These are phyloP conservation scores for Xenosphaeropsis pyriputrescens DNA, from an alignment of 2,329 filamentous ascomycete genomes.

Conservation along the genomic window DNA sequence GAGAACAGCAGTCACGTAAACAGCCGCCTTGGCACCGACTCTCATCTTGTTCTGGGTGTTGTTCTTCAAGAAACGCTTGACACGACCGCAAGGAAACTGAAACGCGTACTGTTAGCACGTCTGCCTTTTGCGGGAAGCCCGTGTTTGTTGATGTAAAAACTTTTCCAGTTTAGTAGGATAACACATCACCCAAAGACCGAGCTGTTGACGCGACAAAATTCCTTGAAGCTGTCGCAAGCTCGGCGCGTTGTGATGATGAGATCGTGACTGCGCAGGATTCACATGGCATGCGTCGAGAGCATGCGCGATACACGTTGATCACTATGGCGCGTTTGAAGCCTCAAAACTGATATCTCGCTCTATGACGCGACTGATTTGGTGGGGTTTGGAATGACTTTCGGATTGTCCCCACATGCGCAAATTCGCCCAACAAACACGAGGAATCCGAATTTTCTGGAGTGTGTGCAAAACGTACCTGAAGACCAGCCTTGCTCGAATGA, in stretches of 20 bases:
- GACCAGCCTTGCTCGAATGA: conserved; percentile 20
- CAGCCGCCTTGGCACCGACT: conserved; percentile 94
- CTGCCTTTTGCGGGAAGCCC: neutral
- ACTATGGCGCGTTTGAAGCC: no score
- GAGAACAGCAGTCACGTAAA: conserved; percentile 95
- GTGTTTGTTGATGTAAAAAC: neutral
- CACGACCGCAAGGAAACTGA: conserved; percentile 97
- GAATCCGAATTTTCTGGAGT: neutral
- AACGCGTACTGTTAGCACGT: conserved; percentile 17
- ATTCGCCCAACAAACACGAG: neutral
- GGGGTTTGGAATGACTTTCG: conserved; percentile 2
- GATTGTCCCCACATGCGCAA: conserved; percentile 1
- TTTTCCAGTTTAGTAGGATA: neutral
- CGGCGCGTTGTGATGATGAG: no score
- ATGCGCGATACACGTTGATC: no score
- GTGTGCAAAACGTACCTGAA: conserved; percentile 16
- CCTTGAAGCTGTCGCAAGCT: no score
- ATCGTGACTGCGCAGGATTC: no score
- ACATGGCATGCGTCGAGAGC: no score
- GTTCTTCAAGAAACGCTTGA: conserved; percentile 99
- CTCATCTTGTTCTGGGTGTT: conserved; percentile 99
- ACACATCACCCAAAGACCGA: no score
- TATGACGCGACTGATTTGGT: conserved; percentile 4
- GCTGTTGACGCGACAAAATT: no score
- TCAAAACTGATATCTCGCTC: neutral